Percentiles rank a stretch among this genome's conserved stretches.
phyloP scores from a whole-genome alignment of 306 rosid genomes.

The Fagus crenata region DNA sequence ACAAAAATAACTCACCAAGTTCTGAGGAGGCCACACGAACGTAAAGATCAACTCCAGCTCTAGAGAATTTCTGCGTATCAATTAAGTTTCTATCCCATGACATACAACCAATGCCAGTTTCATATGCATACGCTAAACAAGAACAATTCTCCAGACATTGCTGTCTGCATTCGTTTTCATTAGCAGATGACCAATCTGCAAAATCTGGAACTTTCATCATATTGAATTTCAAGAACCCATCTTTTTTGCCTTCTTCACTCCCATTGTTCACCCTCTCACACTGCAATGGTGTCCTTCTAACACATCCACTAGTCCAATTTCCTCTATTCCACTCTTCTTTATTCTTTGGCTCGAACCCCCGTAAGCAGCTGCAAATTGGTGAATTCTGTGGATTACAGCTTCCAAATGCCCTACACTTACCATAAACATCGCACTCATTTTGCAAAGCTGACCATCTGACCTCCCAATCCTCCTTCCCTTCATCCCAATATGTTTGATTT shows the following conservation, averaged over 20 bases:
- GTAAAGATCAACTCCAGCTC: constrained; percentile 38
- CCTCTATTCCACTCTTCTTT: constrained; percentile 9
- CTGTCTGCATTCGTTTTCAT: constrained; percentile 22
- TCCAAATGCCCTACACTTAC: too few relatives aligned
- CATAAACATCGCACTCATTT: constrained; percentile 35
- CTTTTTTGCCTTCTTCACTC: neutral
- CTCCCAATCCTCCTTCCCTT: neutral
- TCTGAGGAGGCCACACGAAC: constrained; percentile 39
- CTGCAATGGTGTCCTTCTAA: constrained; percentile 7
- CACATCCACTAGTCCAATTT: constrained; percentile 30
- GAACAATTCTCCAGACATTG: constrained; percentile 38
- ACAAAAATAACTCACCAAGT: constrained; percentile 27
- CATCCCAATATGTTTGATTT: neutral
- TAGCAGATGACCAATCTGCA: constrained; percentile 10
- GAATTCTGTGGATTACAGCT: too few relatives aligned
- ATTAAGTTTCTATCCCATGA: constrained; percentile 29
- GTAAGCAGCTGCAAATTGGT: too few relatives aligned
- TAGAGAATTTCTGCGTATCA: constrained; percentile 12
- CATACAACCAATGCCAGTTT: constrained; percentile 43
- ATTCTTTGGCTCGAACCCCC: constrained; percentile 40
- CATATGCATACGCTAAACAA: constrained; percentile 39
- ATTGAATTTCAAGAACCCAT: constrained; percentile 29
- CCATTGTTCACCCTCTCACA: constrained; percentile 27
- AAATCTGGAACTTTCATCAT: constrained; percentile 41
- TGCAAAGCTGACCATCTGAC: neutral